A percentile compares a stretch with the other conserved stretches of the same genome.
Evolutionary conservation across 1,284 basidiomycete species (phyloP).

Genomic region (Phellinidium pouzarii): DNA sequence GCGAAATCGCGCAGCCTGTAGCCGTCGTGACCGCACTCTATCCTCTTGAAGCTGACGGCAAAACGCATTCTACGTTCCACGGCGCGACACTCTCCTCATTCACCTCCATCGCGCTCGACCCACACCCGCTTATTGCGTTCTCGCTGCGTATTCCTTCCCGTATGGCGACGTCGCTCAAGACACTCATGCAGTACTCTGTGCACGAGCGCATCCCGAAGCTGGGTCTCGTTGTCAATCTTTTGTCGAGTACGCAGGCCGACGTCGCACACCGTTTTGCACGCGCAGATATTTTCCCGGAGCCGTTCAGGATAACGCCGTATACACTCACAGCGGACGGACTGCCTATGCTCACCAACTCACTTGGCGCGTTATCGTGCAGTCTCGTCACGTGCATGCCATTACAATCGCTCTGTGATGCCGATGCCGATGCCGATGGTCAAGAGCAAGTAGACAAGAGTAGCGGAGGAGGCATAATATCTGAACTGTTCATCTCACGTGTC

Average conservation of each 20-base stretch:
- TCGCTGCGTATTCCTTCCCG: slow-evolving; percentile 84
- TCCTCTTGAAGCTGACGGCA: slow-evolving; percentile 21
- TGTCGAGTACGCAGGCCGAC: slow-evolving; percentile 52
- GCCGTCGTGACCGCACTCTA: slow-evolving; percentile 50
- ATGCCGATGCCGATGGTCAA: neutral
- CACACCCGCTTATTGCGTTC: slow-evolving; percentile 81
- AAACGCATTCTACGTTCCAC: slow-evolving; percentile 42
- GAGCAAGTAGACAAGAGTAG: neutral
- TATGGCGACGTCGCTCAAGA: slow-evolving; percentile 60
- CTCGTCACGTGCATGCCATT: slow-evolving; percentile 32
- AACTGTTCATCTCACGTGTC: slow-evolving; percentile 46
- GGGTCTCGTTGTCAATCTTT: slow-evolving; percentile 60
- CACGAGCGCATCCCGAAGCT: slow-evolving; percentile 9
- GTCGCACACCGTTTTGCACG: slow-evolving; percentile 56
- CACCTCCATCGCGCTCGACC: slow-evolving; percentile 84
- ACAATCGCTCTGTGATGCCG: slow-evolving; percentile 8
- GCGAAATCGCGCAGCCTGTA: slow-evolving; percentile 57
- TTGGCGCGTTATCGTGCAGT: slow-evolving; percentile 56
- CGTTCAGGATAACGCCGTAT: slow-evolving; percentile 41
- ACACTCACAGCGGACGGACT: slow-evolving; percentile 44
- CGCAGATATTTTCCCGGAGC: slow-evolving; percentile 53
- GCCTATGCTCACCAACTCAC: slow-evolving; percentile 45
- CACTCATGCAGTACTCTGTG: slow-evolving; percentile 24
- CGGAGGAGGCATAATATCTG: slow-evolving; percentile 30
- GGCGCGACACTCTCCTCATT: slow-evolving; percentile 91